phyloP scores from a whole-genome alignment of 2,329 filamentous ascomycete species.

The Cladosporium sphaerospermum region DNA sequence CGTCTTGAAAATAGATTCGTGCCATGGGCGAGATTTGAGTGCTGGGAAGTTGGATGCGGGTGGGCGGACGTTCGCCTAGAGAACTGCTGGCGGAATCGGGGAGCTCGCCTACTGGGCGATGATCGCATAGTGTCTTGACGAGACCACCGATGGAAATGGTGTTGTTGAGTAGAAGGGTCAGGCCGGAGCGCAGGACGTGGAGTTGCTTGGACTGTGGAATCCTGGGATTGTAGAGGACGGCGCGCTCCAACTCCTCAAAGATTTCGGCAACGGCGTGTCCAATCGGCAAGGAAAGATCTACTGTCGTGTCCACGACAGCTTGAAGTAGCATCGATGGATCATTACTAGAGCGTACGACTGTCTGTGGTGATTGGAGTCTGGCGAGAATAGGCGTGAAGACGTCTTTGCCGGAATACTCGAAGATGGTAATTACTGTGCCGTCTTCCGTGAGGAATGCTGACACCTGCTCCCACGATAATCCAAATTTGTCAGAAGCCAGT shows the following conservation, averaged over 20 bases:
- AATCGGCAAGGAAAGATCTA: slow-evolving; percentile 82
- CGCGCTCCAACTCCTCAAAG: slow-evolving; percentile 78
- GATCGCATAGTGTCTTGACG: slow-evolving; percentile 77
- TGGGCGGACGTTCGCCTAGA: background rate
- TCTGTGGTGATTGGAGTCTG: slow-evolving; percentile 68
- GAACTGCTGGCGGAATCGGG: slow-evolving; percentile 2
- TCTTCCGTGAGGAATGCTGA: slow-evolving; percentile 81
- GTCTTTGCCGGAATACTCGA: slow-evolving; percentile 79
- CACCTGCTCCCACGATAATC: slow-evolving; percentile 76
- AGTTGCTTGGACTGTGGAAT: slow-evolving; percentile 71
- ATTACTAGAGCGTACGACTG: slow-evolving; percentile 74
- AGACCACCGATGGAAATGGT: slow-evolving; percentile 75
- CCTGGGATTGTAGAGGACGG: slow-evolving; percentile 72
- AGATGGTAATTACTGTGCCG: slow-evolving; percentile 87
- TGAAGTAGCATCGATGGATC: slow-evolving; percentile 85
- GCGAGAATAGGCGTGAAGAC: slow-evolving; percentile 53
- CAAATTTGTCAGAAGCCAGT: slow-evolving; percentile 17
- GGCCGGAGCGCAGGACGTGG: slow-evolving; percentile 65
- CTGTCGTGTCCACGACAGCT: slow-evolving; percentile 83
- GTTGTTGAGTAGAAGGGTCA: slow-evolving; percentile 73
- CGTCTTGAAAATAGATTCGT: slow-evolving; percentile 81
- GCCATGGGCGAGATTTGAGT: slow-evolving; percentile 70
- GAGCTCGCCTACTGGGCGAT: slow-evolving; percentile 49
- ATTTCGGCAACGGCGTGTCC: slow-evolving; percentile 79
- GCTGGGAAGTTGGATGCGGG: background rate